Conservation (phyloP, 805 yeast species). For the Lipomyces oligophaga region DNA sequence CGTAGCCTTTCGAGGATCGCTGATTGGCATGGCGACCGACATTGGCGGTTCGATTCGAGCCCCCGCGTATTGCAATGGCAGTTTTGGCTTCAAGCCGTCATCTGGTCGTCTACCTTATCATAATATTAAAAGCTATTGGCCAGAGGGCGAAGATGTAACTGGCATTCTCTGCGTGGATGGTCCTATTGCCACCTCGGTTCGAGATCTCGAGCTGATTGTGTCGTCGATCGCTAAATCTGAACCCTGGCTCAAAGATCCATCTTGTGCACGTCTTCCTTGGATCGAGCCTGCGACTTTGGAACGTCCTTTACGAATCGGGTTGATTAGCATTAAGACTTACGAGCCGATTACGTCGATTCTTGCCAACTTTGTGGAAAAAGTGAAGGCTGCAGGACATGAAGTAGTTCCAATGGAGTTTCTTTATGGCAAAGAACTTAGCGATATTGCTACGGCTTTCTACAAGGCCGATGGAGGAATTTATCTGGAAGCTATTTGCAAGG, state of each 20-base stretch:
- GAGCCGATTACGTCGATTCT: conserved; percentile 49
- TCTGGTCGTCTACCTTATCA: conserved; percentile 33
- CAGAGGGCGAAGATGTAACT: conserved; percentile 44
- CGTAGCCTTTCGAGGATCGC: conserved; percentile 45
- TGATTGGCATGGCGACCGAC: conserved; percentile 50
- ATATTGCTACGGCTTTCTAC: conserved; percentile 40
- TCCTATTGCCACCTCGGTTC: conserved; percentile 44
- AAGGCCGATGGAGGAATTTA: conserved; percentile 45
- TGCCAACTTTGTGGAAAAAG: conserved; percentile 49
- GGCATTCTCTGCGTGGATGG: conserved; percentile 48
- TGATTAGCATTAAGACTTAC: conserved; percentile 31
- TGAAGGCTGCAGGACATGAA: conserved; percentile 55
- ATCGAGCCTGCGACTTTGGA: conserved; percentile 27
- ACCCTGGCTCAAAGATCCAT: conserved; percentile 52
- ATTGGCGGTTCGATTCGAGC: conserved; percentile 52
- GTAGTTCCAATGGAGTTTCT: conserved; percentile 40
- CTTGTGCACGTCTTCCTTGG: conserved; percentile 51
- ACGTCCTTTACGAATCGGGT: conserved; percentile 33
- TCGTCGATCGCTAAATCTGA: conserved; percentile 41
- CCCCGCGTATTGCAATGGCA: conserved; percentile 45
- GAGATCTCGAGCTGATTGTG: conserved; percentile 42
- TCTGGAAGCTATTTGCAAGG: conserved; percentile 36
- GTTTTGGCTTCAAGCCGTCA: conserved; percentile 46
- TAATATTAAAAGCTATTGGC: conserved; percentile 48
- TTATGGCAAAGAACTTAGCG: conserved; percentile 43